Evolutionary conservation across 1,139 yeast species (phyloP), one percentile per base, ranked within the genome.

Genomic region (Saccharomyces hybrid): DNA sequence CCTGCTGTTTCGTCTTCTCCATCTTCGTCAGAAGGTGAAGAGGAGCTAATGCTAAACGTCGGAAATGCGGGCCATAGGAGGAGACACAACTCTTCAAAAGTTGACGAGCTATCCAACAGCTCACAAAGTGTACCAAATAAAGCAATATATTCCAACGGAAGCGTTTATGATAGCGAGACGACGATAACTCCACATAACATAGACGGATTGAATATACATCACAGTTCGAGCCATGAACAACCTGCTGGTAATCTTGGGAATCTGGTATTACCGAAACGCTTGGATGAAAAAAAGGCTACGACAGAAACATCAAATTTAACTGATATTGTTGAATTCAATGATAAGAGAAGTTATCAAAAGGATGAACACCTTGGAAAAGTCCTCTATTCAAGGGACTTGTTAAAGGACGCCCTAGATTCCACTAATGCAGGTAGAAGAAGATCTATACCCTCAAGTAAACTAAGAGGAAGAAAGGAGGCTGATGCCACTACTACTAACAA

Each of bases 41-140:
- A 57, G 34, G 63, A 59, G 16, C 41, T 61, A 20, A 54, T 61
- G 8, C 41, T 61, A 49, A 60, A 55, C 49, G 48, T 57, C 20
- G 61, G 61, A 5, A 50, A 51, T 5, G 50, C 53, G 11, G 58
- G 59, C 13, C 60, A 54, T 25, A 52, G 52, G 48, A 57, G 63
- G 25, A 58, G 63, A 26, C 55, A 56, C 25, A 52, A 52, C 2
- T 16, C 50, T 52, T 14, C 54, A 49, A 14, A 28, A 38, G 25
- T 20, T 50, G 4, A 49, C 3, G 44, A 38, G 11, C 25, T 4
- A 38, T 38, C 51, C 50, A 14, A 47, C 48, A 8, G 42, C 23
- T n/a, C 51, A 53, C 20, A 50, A 41, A 26, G 50, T 47, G 14
- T 52, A 55, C 11, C 44, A 38, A 20, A 11, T 9, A 38, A 38